These are phyloP conservation scores for Tetraselmis striata DNA, from an alignment of 139 green algal genomes.

Conservation along the genomic window DNA sequence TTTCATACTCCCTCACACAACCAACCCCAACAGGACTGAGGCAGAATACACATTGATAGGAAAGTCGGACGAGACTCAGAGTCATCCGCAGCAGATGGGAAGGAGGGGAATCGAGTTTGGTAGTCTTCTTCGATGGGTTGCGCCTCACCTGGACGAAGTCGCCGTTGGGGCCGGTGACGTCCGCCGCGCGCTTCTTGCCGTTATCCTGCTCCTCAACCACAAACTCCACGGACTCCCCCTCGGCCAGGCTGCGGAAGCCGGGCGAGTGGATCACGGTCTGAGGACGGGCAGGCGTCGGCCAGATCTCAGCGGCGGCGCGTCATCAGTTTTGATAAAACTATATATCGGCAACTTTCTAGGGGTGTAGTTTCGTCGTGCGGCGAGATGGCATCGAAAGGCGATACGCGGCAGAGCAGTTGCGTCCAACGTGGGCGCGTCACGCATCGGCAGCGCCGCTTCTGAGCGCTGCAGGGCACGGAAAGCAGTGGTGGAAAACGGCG, in stretches of 20 bases:
- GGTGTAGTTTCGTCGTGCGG: not conserved
- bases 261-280: constrained; percentile 64
- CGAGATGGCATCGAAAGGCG: not conserved
- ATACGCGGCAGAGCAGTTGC: too few relatives aligned
- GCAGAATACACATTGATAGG: too few relatives aligned
- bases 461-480: too few relatives aligned
- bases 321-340: not conserved
- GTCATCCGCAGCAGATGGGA: too few relatives aligned
- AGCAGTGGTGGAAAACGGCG: too few relatives aligned
- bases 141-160: constrained; percentile 31
- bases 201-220: constrained; percentile 49
- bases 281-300: not conserved
- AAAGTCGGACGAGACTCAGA: too few relatives aligned
- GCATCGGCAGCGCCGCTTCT: too few relatives aligned
- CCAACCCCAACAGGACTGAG: too few relatives aligned
- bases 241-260: constrained; percentile 65
- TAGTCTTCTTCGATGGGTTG: too few relatives aligned
- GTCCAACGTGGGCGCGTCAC: too few relatives aligned
- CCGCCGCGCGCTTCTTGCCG: constrained; percentile 42
- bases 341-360: not conserved
- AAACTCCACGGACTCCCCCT: constrained; percentile 72
- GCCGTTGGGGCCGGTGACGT: constrained; percentile 39
- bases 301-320: not conserved
- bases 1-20: too few relatives aligned
- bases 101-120: too few relatives aligned